Evolutionary conservation across 129 eudicot genomes (phyloP), one percentile per base, ranked within the genome.

Genomic region (Flaveria ramosissima): DNA sequence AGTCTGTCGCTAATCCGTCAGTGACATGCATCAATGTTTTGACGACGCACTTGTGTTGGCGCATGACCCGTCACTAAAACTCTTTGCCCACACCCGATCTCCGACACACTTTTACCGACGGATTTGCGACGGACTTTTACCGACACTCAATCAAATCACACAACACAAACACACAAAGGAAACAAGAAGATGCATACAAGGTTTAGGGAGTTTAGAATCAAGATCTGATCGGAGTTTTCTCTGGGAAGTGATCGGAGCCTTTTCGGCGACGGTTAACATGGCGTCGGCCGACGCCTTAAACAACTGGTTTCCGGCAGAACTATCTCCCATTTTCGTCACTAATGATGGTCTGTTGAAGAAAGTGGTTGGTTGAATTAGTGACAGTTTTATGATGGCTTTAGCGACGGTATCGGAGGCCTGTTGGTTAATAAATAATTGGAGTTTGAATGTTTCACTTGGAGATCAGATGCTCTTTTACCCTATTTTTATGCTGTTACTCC

Each of bases 131-230:
- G 13, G 13, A 45, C 48, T 9, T 43, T 45, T 45, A 45, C 3
- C 48, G 48, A 55, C 62, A 55, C 2, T 16, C 53, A 27, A 48
- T 70, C 21, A 11, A 12, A 36, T 61, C 30, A n/a, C 47, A 75
- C 23, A 3, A 11, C 48, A 62, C 64, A 41, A 26, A 42, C 9
- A 43, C 7, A 8, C 36, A 64, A 17, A 15, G 6, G 7, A 43
- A 41, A 6, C 21, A 26, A 67, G 14, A 5, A 17, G 3, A n/a
- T 79, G 80, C 46, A 5, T 78, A 87, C 88, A 87, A 16, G 91
- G 85, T 62, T 84, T 84, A 61, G 91, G 82, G 75, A 87, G 84
- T 53, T 81, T 81, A 23, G 80, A n/a, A 36, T 87, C 88, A 7
- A 87, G 86, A 71, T 87, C 91, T 3, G 75, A 53, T 27, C 76